A percentile compares a stretch with the other conserved stretches of the same genome.
Evolutionary conservation across 2,329 filamentous ascomycete species (phyloP).

Genomic region (Neoarthrinium moseri): DNA sequence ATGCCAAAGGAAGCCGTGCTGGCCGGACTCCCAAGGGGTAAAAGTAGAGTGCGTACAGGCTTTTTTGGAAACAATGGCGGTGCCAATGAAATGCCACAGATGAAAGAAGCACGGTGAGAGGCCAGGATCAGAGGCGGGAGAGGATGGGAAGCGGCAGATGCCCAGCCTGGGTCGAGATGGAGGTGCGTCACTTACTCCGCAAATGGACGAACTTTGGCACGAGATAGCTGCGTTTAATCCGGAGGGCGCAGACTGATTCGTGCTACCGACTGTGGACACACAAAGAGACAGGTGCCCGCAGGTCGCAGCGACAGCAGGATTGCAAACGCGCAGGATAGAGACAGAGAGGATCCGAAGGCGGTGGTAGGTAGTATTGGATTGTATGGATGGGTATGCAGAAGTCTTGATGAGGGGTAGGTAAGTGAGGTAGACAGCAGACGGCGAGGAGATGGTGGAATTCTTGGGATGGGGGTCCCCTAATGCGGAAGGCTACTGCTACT

Average conservation of each 20-base stretch:
- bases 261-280: not conserved
- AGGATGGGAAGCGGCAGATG: constrained; percentile 7
- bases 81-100: not conserved
- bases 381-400: too few relatives aligned
- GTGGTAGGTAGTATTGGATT: too few relatives aligned
- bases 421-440: too few relatives aligned
- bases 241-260: constrained; percentile 3
- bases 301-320: not conserved
- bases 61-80: too few relatives aligned
- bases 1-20: constrained; percentile 1
- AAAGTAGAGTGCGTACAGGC: not conserved
- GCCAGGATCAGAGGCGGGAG: not conserved
- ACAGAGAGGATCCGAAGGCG: not conserved
- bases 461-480: too few relatives aligned
- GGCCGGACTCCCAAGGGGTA: not conserved
- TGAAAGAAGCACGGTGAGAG: not conserved
- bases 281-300: not conserved
- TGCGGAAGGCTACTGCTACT: too few relatives aligned
- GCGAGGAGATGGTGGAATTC: too few relatives aligned
- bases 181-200: constrained; percentile 16
- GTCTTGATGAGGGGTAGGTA: too few relatives aligned
- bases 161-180: constrained; percentile 1
- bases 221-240: not conserved
- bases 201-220: constrained; percentile 9
- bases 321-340: constrained; percentile 2